Evolutionary conservation across 331 rosid species (phyloP).

Genomic region (Stylosanthes scabra): DNA sequence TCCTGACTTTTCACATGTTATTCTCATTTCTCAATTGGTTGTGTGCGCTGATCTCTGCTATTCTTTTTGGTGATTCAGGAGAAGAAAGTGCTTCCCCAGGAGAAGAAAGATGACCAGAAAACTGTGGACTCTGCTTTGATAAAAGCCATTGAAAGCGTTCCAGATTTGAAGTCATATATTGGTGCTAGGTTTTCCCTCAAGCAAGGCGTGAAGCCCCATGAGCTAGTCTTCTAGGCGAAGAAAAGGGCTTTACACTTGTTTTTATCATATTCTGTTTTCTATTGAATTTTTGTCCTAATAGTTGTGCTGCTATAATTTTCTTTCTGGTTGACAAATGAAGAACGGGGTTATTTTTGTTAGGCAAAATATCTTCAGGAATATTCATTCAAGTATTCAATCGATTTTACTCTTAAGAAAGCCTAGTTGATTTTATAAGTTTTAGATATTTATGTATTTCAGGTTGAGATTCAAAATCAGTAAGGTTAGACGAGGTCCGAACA

Average conservation of each 20-base stretch:
- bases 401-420: constrained; percentile 26
- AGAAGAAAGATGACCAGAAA: constrained; percentile 81
- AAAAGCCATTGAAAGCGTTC: constrained; percentile 59
- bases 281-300: constrained; percentile 28
- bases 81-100: constrained; percentile 65
- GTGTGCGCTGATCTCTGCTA: background rate
- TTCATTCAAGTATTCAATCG: constrained; percentile 13
- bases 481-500: too few relatives aligned
- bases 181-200: constrained; percentile 82
- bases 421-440: too few relatives aligned
- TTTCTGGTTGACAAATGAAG: too few relatives aligned
- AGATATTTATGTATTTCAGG: too few relatives aligned
- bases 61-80: constrained; percentile 46
- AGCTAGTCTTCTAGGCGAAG: constrained; percentile 73
- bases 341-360: background rate
- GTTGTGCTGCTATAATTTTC: constrained; percentile 19
- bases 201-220: constrained; percentile 84
- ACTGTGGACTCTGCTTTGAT: constrained; percentile 59
- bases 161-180: constrained; percentile 75
- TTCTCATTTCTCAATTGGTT: background rate
- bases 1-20: background rate
- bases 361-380: constrained; percentile 28
- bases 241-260: background rate
- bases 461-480: too few relatives aligned
- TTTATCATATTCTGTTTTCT: constrained; percentile 27